phyloP scores from a whole-genome alignment of 176 grass and related monocot species.

The Musa beccarii region DNA sequence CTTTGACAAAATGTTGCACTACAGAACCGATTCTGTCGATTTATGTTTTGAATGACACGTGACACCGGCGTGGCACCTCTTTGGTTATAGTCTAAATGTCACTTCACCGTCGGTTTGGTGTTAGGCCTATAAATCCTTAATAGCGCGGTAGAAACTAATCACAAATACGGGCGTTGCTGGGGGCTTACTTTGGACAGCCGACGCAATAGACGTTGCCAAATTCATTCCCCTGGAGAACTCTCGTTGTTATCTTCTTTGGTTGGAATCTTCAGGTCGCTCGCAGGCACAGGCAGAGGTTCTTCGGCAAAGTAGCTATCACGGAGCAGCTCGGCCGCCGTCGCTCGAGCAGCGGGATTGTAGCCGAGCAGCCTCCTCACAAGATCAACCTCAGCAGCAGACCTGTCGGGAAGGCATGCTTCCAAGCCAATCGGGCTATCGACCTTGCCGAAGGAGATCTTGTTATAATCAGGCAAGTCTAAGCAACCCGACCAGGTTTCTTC shows the following conservation, averaged over 20 bases:
- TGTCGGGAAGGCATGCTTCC: slow-evolving; percentile 53
- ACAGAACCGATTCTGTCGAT: too few relatives aligned
- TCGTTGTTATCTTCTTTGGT: slow-evolving; percentile 35
- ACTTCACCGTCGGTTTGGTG: too few relatives aligned
- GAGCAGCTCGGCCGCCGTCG: slow-evolving; percentile 41
- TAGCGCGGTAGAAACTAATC: too few relatives aligned
- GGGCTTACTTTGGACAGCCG: slow-evolving; percentile 2
- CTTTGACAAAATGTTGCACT: too few relatives aligned
- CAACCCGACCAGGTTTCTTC: slow-evolving; percentile 71
- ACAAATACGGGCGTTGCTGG: too few relatives aligned
- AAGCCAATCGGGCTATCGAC: slow-evolving; percentile 51
- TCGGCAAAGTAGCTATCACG: slow-evolving; percentile 53
- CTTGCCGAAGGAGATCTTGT: slow-evolving; percentile 67
- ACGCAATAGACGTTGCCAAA: slow-evolving; percentile 42
- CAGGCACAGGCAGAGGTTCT: slow-evolving; percentile 53
- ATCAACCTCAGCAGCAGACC: slow-evolving; percentile 49
- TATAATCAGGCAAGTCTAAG: slow-evolving; percentile 67
- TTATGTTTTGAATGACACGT: too few relatives aligned
- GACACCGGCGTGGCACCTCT: too few relatives aligned
- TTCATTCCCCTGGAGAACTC: slow-evolving; percentile 43
- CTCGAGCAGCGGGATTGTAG: slow-evolving; percentile 52
- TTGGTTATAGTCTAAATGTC: too few relatives aligned
- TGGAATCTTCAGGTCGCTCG: slow-evolving; percentile 48
- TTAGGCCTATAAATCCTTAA: too few relatives aligned
- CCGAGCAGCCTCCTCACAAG: slow-evolving; percentile 53